Evolutionary conservation across 305 asterid species (phyloP).

Genomic region (Solanum aculeatissimum): DNA sequence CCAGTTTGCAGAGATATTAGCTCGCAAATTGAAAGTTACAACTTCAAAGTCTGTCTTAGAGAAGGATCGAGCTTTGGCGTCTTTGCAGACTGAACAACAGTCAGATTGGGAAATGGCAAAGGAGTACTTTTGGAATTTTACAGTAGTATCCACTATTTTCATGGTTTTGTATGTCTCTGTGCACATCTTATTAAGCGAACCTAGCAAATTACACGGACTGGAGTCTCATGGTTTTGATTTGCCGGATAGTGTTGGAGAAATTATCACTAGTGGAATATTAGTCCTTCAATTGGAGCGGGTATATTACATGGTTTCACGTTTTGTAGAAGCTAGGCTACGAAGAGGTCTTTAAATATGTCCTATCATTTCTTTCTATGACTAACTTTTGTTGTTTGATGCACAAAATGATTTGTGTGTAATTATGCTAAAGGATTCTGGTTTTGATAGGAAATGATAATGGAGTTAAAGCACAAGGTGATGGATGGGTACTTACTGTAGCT

Average conservation of each 20-base stretch:
- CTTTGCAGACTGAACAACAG: conserved; percentile 37
- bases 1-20: conserved; percentile 48
- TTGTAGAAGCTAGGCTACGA: conserved; percentile 53
- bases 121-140: conserved; percentile 59
- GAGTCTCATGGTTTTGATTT: conserved; percentile 67
- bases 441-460: conserved; percentile 73
- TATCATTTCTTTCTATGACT: neutral
- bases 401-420: neutral
- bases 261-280: conserved; percentile 47
- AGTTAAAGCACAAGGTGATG: conserved; percentile 76
- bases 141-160: conserved; percentile 41
- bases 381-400: neutral
- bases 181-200: conserved; percentile 49
- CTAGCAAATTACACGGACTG: conserved; percentile 37
- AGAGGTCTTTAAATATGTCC: conserved; percentile 34
- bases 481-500: conserved; percentile 87
- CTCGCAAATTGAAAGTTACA: conserved; percentile 27
- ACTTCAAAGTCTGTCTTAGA: conserved; percentile 22
- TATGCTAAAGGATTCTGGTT: neutral
- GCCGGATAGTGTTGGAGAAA: conserved; percentile 79
- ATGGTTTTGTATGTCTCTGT: conserved; percentile 34
- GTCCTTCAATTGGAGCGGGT: conserved; percentile 52
- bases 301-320: conserved; percentile 56
- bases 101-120: conserved; percentile 37
- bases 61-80: conserved; percentile 44